These are phyloP conservation scores for Priceomyces medius DNA, from an alignment of 805 yeast genomes.

Conservation along the genomic window DNA sequence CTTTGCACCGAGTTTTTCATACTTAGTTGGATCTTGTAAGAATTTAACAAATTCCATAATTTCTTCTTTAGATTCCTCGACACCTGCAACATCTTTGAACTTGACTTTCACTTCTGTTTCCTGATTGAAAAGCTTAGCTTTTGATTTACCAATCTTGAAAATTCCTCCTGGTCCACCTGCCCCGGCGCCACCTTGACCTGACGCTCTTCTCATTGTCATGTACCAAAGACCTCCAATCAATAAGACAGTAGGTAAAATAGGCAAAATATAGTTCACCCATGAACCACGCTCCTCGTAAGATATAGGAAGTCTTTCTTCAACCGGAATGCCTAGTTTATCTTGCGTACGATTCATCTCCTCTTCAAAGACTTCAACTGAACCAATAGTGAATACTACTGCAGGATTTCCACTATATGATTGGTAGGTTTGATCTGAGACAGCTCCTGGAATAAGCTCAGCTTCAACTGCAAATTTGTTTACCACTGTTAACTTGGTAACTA, in stretches of 20 bases:
- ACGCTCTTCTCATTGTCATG: constrained; percentile 54
- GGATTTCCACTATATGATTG: constrained; percentile 38
- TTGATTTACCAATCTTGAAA: constrained; percentile 75
- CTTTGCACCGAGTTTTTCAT: constrained; percentile 87
- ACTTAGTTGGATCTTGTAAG: constrained; percentile 78
- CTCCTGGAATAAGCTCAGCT: constrained; percentile 55
- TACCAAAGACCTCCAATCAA: constrained; percentile 78
- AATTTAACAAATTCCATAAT: constrained; percentile 94
- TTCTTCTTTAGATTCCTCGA: constrained; percentile 92
- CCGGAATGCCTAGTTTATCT: constrained; percentile 64
- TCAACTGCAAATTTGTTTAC: constrained; percentile 71
- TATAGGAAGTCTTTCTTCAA: constrained; percentile 74
- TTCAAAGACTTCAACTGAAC: constrained; percentile 83
- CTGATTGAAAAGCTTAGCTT: constrained; percentile 78
- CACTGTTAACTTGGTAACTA: constrained; percentile 71
- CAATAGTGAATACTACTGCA: constrained; percentile 75
- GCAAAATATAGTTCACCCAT: constrained; percentile 59
- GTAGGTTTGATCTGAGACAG: constrained; percentile 42
- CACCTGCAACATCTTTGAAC: constrained; percentile 91
- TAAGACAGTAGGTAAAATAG: constrained; percentile 77
- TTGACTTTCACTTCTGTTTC: constrained; percentile 79
- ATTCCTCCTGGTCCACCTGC: constrained; percentile 50
- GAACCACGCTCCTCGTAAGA: constrained; percentile 69
- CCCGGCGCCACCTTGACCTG: constrained; percentile 46
- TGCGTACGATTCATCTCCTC: constrained; percentile 75